Conservation (phyloP, 164 flowering plant species). For the Vitis riparia region DNA sequence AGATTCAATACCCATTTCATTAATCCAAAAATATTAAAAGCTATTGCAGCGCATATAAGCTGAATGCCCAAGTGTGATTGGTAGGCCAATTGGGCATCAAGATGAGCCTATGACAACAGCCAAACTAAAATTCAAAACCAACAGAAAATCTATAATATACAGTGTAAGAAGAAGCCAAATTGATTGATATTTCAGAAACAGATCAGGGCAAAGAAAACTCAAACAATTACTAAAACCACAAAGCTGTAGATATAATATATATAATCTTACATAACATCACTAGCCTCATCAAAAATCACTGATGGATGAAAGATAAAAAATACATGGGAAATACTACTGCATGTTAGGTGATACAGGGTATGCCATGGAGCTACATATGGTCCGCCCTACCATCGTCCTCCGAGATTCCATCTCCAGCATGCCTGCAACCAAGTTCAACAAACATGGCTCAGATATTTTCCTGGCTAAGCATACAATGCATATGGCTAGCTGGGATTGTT, state of each 20-base stretch:
- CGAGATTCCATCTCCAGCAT: conserved; percentile 55
- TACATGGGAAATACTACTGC: conserved; percentile 18
- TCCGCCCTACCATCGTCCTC: conserved; percentile 71
- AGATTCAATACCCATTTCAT: no score
- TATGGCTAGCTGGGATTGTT: no score
- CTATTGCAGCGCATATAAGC: no score
- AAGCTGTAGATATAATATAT: conserved; percentile 8
- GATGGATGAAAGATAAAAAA: conserved; percentile 6
- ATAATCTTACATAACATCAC: conserved; percentile 26
- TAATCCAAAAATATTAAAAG: no score
- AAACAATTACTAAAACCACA: conserved; percentile 18
- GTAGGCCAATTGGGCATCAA: no score
- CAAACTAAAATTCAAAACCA: no score
- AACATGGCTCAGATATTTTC: background rate
- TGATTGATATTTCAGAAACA: no score
- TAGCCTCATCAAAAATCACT: conserved; percentile 18
- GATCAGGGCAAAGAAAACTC: conserved; percentile 1
- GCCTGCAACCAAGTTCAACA: conserved; percentile 43
- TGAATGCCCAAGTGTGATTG: no score
- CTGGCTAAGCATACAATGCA: background rate
- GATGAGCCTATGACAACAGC: no score
- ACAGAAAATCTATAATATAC: no score
- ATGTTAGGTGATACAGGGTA: conserved; percentile 8
- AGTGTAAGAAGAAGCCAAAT: no score
- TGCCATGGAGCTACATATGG: conserved; percentile 38